phyloP scores from a whole-genome alignment of 2,329 filamentous ascomycete species.

The Ophiostoma sp. region DNA sequence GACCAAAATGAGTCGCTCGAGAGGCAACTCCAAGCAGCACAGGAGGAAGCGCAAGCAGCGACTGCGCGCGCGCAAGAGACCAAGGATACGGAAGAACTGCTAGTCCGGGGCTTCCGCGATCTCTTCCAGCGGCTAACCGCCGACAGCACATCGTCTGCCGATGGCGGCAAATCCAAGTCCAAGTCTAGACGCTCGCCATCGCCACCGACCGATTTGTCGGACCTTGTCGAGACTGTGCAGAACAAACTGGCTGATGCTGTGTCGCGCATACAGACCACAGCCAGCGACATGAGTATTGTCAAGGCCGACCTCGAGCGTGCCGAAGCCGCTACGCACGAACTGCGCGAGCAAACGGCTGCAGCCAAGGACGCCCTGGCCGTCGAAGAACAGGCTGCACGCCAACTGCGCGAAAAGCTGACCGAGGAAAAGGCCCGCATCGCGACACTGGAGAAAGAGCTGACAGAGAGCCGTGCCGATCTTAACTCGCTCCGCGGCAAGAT shows the following conservation, averaged over 20 bases:
- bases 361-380: constrained; percentile 48
- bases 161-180: constrained; percentile 7
- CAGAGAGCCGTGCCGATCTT: constrained; percentile 64
- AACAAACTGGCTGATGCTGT: constrained; percentile 54
- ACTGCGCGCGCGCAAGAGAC: constrained; percentile 47
- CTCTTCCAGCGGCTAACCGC: constrained; percentile 56
- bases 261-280: constrained; percentile 54
- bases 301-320: constrained; percentile 59
- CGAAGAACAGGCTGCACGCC: constrained; percentile 47
- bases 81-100: constrained; percentile 43
- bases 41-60: constrained; percentile 50
- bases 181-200: constrained; percentile 30
- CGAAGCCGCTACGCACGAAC: constrained; percentile 48
- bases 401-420: constrained; percentile 50
- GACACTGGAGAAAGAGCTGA: constrained; percentile 53
- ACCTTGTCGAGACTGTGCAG: constrained; percentile 57
- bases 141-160: constrained; percentile 33
- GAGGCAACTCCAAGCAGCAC: constrained; percentile 49
- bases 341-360: constrained; percentile 54
- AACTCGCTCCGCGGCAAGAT: constrained; percentile 64
- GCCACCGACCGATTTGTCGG: constrained; percentile 49
- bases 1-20: constrained; percentile 57
- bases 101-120: constrained; percentile 52
- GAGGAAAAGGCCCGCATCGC: constrained; percentile 50
- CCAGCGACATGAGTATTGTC: constrained; percentile 55